Evolutionary conservation across 2,329 filamentous ascomycete species (phyloP).

Genomic region (Ambrosiella beaveri): DNA sequence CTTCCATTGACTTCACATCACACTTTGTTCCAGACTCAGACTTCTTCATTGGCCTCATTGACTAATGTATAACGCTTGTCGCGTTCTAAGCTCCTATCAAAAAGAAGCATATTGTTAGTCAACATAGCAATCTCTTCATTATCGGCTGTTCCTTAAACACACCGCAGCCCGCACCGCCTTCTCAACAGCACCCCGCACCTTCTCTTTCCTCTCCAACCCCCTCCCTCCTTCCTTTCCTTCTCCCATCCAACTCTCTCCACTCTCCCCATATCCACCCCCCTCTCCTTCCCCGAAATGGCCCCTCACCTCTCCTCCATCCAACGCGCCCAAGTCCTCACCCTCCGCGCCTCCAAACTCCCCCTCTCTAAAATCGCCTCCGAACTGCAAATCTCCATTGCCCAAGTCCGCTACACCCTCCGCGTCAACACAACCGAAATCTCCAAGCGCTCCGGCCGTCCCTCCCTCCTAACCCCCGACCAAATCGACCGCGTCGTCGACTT

Average conservation of each 20-base stretch:
- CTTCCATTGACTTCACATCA: too few relatives aligned
- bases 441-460: conserved; percentile 10
- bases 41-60: background rate
- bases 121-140: background rate
- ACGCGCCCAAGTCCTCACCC: conserved; percentile 10
- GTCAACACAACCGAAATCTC: conserved; percentile 8
- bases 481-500: conserved; percentile 12
- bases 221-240: background rate
- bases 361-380: conserved; percentile 10
- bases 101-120: background rate
- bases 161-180: background rate
- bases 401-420: conserved; percentile 12
- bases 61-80: background rate
- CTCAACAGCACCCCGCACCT: background rate
- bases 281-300: conserved; percentile 3
- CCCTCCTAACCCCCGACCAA: conserved; percentile 10
- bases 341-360: conserved; percentile 11
- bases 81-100: background rate
- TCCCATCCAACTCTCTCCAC: background rate
- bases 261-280: background rate
- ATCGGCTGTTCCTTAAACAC: background rate
- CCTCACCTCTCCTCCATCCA: conserved; percentile 12
- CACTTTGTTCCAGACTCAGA: background rate
- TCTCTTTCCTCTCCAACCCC: background rate
- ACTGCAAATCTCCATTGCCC: conserved; percentile 9